Percentiles rank a stretch among this genome's conserved stretches.
Evolutionary conservation across 164 flowering plant genomes (phyloP).

Genomic region (Taxillus chinensis): DNA sequence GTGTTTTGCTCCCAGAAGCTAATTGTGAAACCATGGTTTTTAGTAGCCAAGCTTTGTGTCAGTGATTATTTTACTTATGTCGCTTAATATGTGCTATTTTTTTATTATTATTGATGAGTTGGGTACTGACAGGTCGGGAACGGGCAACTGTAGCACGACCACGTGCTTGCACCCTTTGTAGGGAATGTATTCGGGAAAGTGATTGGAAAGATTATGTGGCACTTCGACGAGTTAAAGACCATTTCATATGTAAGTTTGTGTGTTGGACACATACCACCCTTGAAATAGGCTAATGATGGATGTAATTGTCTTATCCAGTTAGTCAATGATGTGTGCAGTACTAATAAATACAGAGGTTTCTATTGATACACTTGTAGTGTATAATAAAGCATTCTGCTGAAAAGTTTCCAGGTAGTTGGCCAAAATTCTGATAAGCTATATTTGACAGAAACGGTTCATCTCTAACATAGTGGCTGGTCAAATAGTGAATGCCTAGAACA

Average conservation of each 20-base stretch:
- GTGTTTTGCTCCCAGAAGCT: background rate
- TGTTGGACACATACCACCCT: background rate
- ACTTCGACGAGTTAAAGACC: constrained; percentile 74
- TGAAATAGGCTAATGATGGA: too few species aligned
- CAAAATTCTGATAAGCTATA: too few species aligned
- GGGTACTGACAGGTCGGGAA: constrained; percentile 38
- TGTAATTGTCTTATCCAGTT: too few species aligned
- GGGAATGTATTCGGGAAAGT: constrained; percentile 74
- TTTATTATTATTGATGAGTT: constrained; percentile 7
- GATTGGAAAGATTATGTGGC: constrained; percentile 58
- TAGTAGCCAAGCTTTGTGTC: background rate
- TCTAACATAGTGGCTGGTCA: too few species aligned
- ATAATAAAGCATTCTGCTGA: too few species aligned
- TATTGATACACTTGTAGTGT: too few species aligned
- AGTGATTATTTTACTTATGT: background rate
- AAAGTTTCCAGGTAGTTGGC: too few species aligned
- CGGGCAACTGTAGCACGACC: constrained; percentile 72
- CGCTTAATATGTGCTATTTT: background rate
- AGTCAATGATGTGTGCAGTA: too few species aligned
- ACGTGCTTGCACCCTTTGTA: constrained; percentile 75
- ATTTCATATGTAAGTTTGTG: constrained; percentile 80
- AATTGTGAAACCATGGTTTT: background rate
- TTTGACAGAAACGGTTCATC: too few species aligned
- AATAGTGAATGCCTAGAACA: too few species aligned
- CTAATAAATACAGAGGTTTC: too few species aligned